Base-by-base conservation (phyloP, 1,284 basidiomycete genomes). In the Lignosus rhinocerotis region DNA sequence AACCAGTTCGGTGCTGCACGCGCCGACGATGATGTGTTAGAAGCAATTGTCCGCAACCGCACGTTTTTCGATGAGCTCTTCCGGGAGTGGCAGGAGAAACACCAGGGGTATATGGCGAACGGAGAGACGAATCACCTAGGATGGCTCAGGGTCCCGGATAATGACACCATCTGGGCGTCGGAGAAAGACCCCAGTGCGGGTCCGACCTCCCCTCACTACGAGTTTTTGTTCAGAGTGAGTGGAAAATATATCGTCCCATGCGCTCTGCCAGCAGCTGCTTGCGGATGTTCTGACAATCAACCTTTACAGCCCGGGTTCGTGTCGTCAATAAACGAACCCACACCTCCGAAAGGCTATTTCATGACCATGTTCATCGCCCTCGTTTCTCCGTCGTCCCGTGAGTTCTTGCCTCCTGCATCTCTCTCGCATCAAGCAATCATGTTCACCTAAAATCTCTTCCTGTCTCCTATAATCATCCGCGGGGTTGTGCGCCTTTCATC, bases 131-230 rank as follows among this genome's bases (percentile, higher is more conserved):
- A 54, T 43, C 45, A 58, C 49, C 47, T 62, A n/a, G 62, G 43
- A 21, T 69, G 56, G 56, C 44, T 54, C 21, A 38, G 63, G 10
- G 46, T 64, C 21, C 33, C 55, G 10, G 49, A 45, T 7, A 33
- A 56, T 36, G 60, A 62, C 47, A 16, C 51, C 31, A 19, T 46
- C 10, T 45, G 53, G 33, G 14, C 56, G 39, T 51, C 14, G 34
- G 47, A 50, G 31, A 32, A 33, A 6, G 66, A 67, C 43, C 65
- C 65, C 1, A 53, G 59, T 12, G 54, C 65, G 11, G 66, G 66
- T 17, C 46, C 61, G 9, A 61, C 41, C 19, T 51, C 65, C 3
- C 49, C 60, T 6, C 66, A 68, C 51, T 55, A 57, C 44, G 60
- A 68, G 58, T 33, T 64, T 36, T 31, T 65, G 33, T 49, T 25